Conservation (phyloP, 176 grass and related monocot species). For the Luzula sylvatica region DNA sequence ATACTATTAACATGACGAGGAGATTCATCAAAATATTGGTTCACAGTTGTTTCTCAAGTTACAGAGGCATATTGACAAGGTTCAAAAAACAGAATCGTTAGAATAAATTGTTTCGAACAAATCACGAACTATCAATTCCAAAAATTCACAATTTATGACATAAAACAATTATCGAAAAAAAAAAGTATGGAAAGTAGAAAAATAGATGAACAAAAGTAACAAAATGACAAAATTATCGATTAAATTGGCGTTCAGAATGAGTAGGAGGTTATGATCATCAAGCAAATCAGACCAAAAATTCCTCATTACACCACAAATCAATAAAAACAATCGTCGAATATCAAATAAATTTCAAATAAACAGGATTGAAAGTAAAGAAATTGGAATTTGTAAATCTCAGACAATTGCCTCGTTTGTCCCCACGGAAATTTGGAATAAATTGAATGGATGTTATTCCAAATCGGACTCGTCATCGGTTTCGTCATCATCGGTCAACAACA, state of each 20-base stretch:
- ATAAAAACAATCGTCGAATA: not conserved
- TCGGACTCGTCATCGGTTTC: constrained; percentile 23
- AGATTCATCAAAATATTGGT: no score
- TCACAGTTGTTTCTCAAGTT: no score
- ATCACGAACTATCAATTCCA: no score
- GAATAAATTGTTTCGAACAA: no score
- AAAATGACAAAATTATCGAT: no score
- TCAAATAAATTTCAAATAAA: not conserved
- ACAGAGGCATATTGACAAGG: no score
- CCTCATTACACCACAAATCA: constrained; percentile 13
- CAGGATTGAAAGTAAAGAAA: not conserved
- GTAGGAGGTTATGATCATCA: constrained; percentile 16
- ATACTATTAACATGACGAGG: no score
- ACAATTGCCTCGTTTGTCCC: constrained; percentile 21
- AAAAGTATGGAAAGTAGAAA: not conserved
- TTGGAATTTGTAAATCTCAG: constrained; percentile 16
- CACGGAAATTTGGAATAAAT: not conserved
- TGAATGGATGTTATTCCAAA: constrained; percentile 20
- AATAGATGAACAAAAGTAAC: not conserved
- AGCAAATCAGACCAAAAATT: constrained; percentile 7
- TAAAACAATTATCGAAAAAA: no score
- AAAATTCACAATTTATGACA: no score
- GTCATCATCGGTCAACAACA: constrained; percentile 14
- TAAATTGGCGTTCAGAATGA: constrained; percentile 18
- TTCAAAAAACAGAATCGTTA: no score